Percentiles rank a stretch among this genome's conserved stretches.
Evolutionary conservation across 2,329 filamentous ascomycete genomes (phyloP).

Genomic region (Golovinomyces cichoracearum): DNA sequence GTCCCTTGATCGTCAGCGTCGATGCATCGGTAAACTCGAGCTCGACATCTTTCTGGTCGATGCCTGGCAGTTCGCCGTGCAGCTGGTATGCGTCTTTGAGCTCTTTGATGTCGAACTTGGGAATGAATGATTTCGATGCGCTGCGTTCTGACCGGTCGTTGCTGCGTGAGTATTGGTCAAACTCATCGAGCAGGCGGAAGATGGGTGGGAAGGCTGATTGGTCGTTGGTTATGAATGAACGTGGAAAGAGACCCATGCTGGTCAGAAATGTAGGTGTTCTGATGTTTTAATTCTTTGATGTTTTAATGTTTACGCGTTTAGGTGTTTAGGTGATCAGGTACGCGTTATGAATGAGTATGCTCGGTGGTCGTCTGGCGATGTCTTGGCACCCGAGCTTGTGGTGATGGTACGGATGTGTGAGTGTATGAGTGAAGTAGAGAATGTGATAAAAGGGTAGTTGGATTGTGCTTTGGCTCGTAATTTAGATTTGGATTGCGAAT

Average conservation of each 20-base stretch:
- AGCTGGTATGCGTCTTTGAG: conserved; percentile 43
- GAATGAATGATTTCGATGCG: conserved; percentile 30
- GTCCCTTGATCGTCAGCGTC: conserved; percentile 45
- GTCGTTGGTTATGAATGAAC: conserved; percentile 18
- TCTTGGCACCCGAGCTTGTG: too few species aligned
- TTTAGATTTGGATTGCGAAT: too few species aligned
- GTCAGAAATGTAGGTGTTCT: background rate
- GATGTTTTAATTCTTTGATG: too few species aligned
- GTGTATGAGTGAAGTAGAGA: too few species aligned
- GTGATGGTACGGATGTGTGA: too few species aligned
- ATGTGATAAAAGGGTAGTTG: too few species aligned
- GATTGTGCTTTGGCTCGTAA: too few species aligned
- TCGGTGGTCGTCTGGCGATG: too few species aligned
- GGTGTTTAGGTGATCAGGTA: too few species aligned
- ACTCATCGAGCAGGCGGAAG: conserved; percentile 39
- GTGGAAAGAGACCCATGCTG: conserved; percentile 36
- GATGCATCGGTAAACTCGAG: conserved; percentile 59
- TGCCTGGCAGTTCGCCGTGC: conserved; percentile 53
- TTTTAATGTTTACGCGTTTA: too few species aligned
- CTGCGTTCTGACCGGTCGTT: background rate
- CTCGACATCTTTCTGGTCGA: conserved; percentile 45
- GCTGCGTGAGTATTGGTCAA: conserved; percentile 25
- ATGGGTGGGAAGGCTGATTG: conserved; percentile 30
- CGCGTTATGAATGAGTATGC: too few species aligned
- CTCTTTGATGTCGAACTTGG: conserved; percentile 58